These are phyloP conservation scores for Starmera caribaea DNA, from an alignment of 805 yeast species.

Conservation along the genomic window DNA sequence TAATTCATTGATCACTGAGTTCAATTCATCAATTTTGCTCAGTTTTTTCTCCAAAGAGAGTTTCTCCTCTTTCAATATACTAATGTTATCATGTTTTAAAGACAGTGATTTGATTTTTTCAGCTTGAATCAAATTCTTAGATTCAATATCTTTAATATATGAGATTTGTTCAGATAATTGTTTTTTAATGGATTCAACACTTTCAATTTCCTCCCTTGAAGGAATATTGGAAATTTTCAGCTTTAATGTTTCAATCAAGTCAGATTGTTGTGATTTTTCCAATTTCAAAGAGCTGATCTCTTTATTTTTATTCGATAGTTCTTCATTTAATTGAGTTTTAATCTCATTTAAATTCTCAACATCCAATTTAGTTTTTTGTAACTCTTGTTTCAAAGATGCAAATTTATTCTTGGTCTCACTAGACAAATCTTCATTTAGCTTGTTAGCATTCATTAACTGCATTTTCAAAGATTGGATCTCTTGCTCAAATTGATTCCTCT, in stretches of 20 bases:
- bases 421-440: slow-evolving; percentile 6
- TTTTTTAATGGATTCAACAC: slow-evolving; percentile 20
- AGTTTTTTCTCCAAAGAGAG: slow-evolving; percentile 30
- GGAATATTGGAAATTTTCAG: slow-evolving; percentile 24
- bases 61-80: slow-evolving; percentile 49
- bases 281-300: slow-evolving; percentile 16
- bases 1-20: slow-evolving; percentile 35
- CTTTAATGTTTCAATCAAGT: slow-evolving; percentile 18
- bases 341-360: slow-evolving; percentile 10
- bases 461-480: slow-evolving; percentile 26
- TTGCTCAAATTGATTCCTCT: slow-evolving; percentile 17
- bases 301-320: slow-evolving; percentile 12
- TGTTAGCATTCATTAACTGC: slow-evolving; percentile 17
- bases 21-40: slow-evolving; percentile 27
- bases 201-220: slow-evolving; percentile 26
- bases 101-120: slow-evolving; percentile 41
- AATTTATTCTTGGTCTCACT: slow-evolving; percentile 11
- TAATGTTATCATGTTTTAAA: slow-evolving; percentile 34
- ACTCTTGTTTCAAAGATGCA: slow-evolving; percentile 8
- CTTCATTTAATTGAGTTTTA: slow-evolving; percentile 17
- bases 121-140: slow-evolving; percentile 41
- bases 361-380: slow-evolving; percentile 11
- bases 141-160: slow-evolving; percentile 38
- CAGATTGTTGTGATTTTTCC: slow-evolving; percentile 15
- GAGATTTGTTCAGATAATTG: slow-evolving; percentile 32